Evolutionary conservation across 495 filamentous ascomycete genomes (phyloP), one percentile per base, ranked within the genome.

Genomic region (Annulohypoxylon stygium): DNA sequence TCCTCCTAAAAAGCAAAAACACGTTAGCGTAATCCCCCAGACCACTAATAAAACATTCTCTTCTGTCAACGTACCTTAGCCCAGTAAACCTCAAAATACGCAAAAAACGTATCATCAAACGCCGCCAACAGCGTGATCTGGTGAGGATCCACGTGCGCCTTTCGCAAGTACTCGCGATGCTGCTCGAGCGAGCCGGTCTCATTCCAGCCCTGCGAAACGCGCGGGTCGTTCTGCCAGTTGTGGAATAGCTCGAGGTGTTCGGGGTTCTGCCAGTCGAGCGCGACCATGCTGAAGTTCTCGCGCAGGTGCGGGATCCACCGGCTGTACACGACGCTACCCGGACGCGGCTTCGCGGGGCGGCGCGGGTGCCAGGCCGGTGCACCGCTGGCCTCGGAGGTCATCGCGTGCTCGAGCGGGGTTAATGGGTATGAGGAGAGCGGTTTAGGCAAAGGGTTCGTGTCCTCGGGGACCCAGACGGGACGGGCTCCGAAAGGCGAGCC

Each of bases 61-160:
- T 10, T 39, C 34, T 7, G 2, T 39, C 2, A 2, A 75, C 74
- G 37, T 81, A 90, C 89, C 86, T 91, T 90, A 16, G 86, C 88
- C 90, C 90, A 92, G 76, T 92, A 92, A 2, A 91, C 80, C 79
- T 92, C 90, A 74, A 89, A 92, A 67, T 92, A 92, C 0, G 90
- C 88, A 77, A 92, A 92, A 6, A 77, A 81, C 33, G 79, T 83
- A 18, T 89, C 88, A 30, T 91, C 83, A 64, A 91, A 92, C 1
- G 85, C 80, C 0, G 87, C 90, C 67, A 92, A 83, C 65, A 92
- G 76, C 48, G 87, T 86, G 7, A 91, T 78, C 51, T 88, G 85
- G 71, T 91, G 90, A 3, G 88, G 88, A 63, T 92, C 89, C 26
- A 85, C 84, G 69, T 91, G 86, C 55, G 88, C 81, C 47, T 83